Percentiles rank a stretch among this genome's conserved stretches.
Evolutionary conservation across 176 grass and related monocot genomes (phyloP).

Genomic region (Juncus inflexus): DNA sequence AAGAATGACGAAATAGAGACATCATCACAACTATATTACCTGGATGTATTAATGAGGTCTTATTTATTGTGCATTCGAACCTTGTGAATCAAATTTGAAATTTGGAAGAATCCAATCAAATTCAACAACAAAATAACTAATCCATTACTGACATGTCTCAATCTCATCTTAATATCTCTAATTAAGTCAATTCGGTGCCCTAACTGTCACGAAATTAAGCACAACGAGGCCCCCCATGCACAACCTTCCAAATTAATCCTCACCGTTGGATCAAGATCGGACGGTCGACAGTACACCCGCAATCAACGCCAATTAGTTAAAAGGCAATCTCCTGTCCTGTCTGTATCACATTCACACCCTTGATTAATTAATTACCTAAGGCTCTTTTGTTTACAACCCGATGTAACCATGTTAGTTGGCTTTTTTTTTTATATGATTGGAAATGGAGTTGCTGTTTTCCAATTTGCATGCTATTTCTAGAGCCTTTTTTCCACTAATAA

Average conservation of each 20-base stretch:
- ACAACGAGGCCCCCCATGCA: neutral
- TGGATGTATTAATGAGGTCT: too few species aligned
- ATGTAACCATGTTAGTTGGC: too few species aligned
- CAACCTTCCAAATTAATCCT: neutral
- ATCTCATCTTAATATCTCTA: neutral
- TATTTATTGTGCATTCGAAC: too few species aligned
- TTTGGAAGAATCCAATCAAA: too few species aligned
- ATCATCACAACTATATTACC: too few species aligned
- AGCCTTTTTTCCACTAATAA: too few species aligned
- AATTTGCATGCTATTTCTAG: too few species aligned
- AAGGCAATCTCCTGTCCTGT: neutral
- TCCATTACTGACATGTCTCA: too few species aligned
- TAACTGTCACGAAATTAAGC: neutral
- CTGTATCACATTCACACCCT: neutral
- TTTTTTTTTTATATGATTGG: too few species aligned
- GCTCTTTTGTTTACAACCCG: neutral
- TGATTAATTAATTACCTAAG: neutral
- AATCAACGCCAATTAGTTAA: slow-evolving; percentile 13
- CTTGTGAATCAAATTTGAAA: too few species aligned
- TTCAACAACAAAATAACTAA: too few species aligned
- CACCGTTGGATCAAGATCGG: slow-evolving; percentile 2
- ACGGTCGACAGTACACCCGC: slow-evolving; percentile 2
- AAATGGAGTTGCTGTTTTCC: neutral
- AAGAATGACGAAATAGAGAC: too few species aligned
- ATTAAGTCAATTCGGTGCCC: neutral